Conservation (phyloP, 2,329 filamentous ascomycete species). For the Fusarium cyanostomum region DNA sequence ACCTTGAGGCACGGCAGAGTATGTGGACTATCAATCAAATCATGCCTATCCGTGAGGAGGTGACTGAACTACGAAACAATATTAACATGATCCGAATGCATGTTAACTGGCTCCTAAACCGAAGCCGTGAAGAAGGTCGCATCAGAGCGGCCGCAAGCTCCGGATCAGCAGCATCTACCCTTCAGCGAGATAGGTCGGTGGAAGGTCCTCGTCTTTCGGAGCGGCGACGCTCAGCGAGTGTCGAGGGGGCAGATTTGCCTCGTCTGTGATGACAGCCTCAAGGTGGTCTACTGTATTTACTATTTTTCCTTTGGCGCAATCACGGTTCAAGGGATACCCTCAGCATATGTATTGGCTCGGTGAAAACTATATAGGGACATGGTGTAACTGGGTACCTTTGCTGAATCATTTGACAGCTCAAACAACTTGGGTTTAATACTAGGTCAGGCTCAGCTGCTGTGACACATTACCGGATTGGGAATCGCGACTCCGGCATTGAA, state of each 20-base stretch:
- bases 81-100: slow-evolving; percentile 68
- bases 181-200: slow-evolving; percentile 46
- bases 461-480: slow-evolving; percentile 7
- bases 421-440: neutral
- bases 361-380: slow-evolving; percentile 16
- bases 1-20: slow-evolving; percentile 68
- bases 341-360: slow-evolving; percentile 25
- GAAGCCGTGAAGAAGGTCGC: slow-evolving; percentile 59
- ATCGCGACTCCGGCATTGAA: no score
- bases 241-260: slow-evolving; percentile 50
- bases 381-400: slow-evolving; percentile 6
- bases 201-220: slow-evolving; percentile 45
- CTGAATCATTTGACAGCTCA: slow-evolving; percentile 8
- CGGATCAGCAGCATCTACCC: slow-evolving; percentile 43
- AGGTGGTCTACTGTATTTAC: neutral
- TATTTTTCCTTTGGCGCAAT: slow-evolving; percentile 22
- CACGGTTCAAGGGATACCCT: slow-evolving; percentile 36
- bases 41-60: slow-evolving; percentile 68
- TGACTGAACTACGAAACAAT: slow-evolving; percentile 67
- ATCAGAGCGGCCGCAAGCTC: slow-evolving; percentile 51
- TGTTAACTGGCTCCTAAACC: slow-evolving; percentile 66
- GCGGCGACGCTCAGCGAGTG: slow-evolving; percentile 50
- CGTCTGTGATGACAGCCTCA: slow-evolving; percentile 43
- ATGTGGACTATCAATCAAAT: slow-evolving; percentile 71
- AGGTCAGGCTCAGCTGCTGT: neutral